These are phyloP conservation scores for Xylogone sp. DNA, from an alignment of 2,329 filamentous ascomycete species.

Conservation along the genomic window DNA sequence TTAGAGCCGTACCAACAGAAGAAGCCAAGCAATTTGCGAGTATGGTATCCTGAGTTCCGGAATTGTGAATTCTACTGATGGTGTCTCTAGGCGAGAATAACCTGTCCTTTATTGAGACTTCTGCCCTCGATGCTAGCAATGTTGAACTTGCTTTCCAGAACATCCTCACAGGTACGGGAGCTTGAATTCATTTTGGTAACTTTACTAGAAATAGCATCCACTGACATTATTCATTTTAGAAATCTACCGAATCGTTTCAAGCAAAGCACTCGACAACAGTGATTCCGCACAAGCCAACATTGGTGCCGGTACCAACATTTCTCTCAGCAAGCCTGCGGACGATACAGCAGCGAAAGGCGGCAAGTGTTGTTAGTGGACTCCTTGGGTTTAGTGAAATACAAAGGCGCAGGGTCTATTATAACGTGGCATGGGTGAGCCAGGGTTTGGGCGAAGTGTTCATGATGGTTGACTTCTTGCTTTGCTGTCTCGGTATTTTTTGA, in stretches of 20 bases:
- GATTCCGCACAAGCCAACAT: slow-evolving; percentile 78
- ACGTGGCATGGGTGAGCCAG: neutral
- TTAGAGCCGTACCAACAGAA: slow-evolving; percentile 94
- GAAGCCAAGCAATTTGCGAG: slow-evolving; percentile 98
- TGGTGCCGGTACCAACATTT: slow-evolving; percentile 76
- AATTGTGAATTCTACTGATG: slow-evolving; percentile 21
- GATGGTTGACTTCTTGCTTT: neutral
- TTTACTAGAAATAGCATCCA: slow-evolving; percentile 4
- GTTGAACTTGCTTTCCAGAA: slow-evolving; percentile 99
- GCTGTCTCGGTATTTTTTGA: neutral
- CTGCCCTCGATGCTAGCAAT: slow-evolving; percentile 96
- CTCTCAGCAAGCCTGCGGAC: slow-evolving; percentile 81
- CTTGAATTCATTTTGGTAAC: neutral
- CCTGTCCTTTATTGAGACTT: slow-evolving; percentile 98
- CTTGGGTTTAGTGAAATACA: neutral
- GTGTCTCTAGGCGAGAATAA: slow-evolving; percentile 81
- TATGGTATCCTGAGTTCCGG: slow-evolving; percentile 36
- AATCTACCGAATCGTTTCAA: slow-evolving; percentile 98
- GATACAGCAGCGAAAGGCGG: slow-evolving; percentile 70
- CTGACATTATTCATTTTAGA: slow-evolving; percentile 57
- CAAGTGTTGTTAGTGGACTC: slow-evolving; percentile 68
- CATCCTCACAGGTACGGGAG: slow-evolving; percentile 83
- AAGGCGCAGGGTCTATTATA: neutral
- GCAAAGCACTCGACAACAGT: slow-evolving; percentile 91
- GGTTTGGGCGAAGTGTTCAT: neutral